Evolutionary conservation across 257 asterid species (phyloP).

Genomic region (Echites panduratus): DNA sequence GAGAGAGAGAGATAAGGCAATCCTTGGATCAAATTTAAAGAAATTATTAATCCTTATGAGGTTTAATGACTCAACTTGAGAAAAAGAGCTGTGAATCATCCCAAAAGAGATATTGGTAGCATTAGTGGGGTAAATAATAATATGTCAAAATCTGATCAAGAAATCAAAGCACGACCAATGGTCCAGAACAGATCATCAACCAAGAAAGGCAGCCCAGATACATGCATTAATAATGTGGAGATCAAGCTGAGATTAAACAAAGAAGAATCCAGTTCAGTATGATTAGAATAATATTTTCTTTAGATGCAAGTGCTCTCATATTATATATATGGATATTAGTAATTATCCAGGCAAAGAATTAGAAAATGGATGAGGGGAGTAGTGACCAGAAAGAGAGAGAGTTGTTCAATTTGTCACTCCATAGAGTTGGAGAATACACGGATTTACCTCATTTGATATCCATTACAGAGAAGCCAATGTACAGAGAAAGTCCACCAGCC

Average conservation of each 20-base stretch:
- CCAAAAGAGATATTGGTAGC: background rate
- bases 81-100: background rate
- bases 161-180: background rate
- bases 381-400: constrained; percentile 3
- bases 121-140: background rate
- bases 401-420: constrained; percentile 11
- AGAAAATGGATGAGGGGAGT: too few species aligned
- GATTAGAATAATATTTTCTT: constrained; percentile 13
- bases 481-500: constrained; percentile 56
- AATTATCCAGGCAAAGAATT: constrained; percentile 18
- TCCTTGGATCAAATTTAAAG: background rate
- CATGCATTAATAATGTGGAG: background rate
- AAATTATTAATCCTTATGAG: background rate
- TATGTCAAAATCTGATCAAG: constrained; percentile 1
- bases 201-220: background rate
- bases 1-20: background rate
- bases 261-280: constrained; percentile 11
- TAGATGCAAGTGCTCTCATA: constrained; percentile 30
- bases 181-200: constrained; percentile 1
- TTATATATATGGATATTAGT: constrained; percentile 13
- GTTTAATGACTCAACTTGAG: background rate
- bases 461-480: constrained; percentile 11
- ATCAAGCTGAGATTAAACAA: constrained; percentile 11
- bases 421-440: constrained; percentile 39
- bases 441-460: constrained; percentile 22